Evolutionary conservation across 2,329 filamentous ascomycete genomes (phyloP).

Genomic region (Cladobotryum protrusum): DNA sequence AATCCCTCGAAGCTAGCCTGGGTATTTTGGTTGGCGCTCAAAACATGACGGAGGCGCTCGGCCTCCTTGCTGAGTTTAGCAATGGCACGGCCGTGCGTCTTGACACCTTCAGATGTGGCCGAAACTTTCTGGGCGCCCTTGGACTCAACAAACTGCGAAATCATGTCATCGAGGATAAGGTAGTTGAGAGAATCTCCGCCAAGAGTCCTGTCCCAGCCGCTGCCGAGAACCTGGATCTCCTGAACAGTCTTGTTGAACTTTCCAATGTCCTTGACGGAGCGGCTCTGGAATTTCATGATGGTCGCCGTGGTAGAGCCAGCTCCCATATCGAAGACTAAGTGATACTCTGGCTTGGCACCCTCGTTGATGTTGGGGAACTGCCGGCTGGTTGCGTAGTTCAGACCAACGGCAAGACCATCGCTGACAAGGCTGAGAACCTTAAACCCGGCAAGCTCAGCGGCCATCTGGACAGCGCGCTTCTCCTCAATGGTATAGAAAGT

Average conservation of each 20-base stretch:
- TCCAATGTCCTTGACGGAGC: slow-evolving; percentile 82
- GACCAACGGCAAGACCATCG: slow-evolving; percentile 83
- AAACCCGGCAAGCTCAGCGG: slow-evolving; percentile 81
- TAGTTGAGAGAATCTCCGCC: slow-evolving; percentile 87
- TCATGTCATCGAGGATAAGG: slow-evolving; percentile 83
- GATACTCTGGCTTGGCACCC: slow-evolving; percentile 80
- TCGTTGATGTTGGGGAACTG: slow-evolving; percentile 81
- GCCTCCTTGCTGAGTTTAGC: slow-evolving; percentile 92
- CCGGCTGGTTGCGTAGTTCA: slow-evolving; percentile 90
- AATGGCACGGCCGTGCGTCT: slow-evolving; percentile 72
- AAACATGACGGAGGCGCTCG: slow-evolving; percentile 76
- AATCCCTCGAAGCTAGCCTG: slow-evolving; percentile 68
- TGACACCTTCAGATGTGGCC: slow-evolving; percentile 57
- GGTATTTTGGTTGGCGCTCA: slow-evolving; percentile 88
- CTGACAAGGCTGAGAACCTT: slow-evolving; percentile 79
- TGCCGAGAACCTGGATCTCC: slow-evolving; percentile 83
- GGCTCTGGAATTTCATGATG: slow-evolving; percentile 81
- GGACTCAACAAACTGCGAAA: slow-evolving; percentile 68
- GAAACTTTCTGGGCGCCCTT: slow-evolving; percentile 59
- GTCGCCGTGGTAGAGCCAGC: slow-evolving; percentile 90
- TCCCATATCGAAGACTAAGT: slow-evolving; percentile 96
- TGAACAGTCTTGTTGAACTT: slow-evolving; percentile 96
- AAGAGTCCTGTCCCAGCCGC: slow-evolving; percentile 82
- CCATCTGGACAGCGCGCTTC: slow-evolving; percentile 70
- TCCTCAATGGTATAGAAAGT: slow-evolving; percentile 87